Conservation (phyloP, 805 yeast species). For the Wickerhamiella australiensis region DNA sequence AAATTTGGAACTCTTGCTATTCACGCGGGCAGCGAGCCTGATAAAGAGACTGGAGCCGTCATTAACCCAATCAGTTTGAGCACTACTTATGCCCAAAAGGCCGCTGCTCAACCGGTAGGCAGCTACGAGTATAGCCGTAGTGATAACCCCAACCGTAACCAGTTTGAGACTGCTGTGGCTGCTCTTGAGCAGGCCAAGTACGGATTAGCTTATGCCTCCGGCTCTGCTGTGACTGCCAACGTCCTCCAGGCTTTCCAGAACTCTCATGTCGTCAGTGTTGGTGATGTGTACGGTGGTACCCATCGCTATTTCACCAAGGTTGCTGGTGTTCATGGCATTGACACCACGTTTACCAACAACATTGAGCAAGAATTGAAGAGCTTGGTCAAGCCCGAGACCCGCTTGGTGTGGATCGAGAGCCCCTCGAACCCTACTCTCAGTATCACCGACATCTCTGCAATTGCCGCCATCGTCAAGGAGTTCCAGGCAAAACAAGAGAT, state of each 20-base stretch:
- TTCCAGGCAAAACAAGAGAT: slow-evolving; percentile 33
- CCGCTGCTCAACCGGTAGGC: slow-evolving; percentile 69
- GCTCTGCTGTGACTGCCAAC: slow-evolving; percentile 73
- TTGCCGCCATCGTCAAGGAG: slow-evolving; percentile 41
- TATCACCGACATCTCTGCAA: slow-evolving; percentile 59
- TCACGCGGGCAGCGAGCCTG: slow-evolving; percentile 68
- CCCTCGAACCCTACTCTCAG: slow-evolving; percentile 82
- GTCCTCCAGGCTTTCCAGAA: slow-evolving; percentile 60
- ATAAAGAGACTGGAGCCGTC: slow-evolving; percentile 71
- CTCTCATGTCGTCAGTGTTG: slow-evolving; percentile 64
- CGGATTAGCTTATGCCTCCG: slow-evolving; percentile 64
- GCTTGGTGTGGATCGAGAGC: slow-evolving; percentile 75
- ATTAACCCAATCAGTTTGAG: slow-evolving; percentile 73
- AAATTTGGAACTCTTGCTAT: slow-evolving; percentile 68
- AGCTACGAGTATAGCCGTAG: slow-evolving; percentile 75
- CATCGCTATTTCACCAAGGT: slow-evolving; percentile 83
- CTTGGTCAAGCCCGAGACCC: slow-evolving; percentile 49
- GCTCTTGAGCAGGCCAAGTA: slow-evolving; percentile 63
- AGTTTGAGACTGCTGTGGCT: slow-evolving; percentile 68
- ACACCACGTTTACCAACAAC: slow-evolving; percentile 53
- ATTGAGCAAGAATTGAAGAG: slow-evolving; percentile 46
- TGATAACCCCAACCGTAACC: slow-evolving; percentile 75
- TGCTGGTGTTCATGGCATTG: slow-evolving; percentile 67
- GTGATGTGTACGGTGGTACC: slow-evolving; percentile 86
- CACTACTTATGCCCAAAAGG: slow-evolving; percentile 72